Evolutionary conservation across 208 protist species (phyloP).

Genomic region (Leishmania lainsoni): DNA sequence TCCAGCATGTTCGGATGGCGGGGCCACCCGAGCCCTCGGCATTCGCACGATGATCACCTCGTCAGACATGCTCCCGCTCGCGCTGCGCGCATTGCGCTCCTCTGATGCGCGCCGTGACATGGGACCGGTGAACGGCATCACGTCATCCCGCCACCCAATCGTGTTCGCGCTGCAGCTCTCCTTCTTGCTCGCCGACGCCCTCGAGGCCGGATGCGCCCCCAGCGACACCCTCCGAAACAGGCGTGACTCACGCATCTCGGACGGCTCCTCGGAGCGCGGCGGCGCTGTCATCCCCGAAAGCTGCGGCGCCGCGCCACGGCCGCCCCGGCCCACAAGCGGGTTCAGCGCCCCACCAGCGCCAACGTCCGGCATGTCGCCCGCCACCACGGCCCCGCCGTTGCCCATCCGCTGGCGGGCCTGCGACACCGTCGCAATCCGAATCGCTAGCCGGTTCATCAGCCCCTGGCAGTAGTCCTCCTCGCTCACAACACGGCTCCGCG

Average conservation of each 20-base stretch:
- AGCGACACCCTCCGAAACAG: too few relatives aligned
- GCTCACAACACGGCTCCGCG: not conserved
- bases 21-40: not conserved
- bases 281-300: not conserved
- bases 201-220: too few relatives aligned
- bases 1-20: not conserved
- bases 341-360: not conserved
- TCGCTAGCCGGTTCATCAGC: not conserved
- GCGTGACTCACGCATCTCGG: not conserved
- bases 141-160: not conserved
- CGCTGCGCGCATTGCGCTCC: not conserved
- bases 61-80: not conserved
- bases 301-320: not conserved
- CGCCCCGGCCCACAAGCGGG: not conserved
- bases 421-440: not conserved
- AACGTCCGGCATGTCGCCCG: not conserved
- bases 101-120: not conserved
- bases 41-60: not conserved
- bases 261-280: not conserved
- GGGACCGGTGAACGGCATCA: not conserved
- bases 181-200: not conserved
- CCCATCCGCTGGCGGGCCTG: constrained; percentile 2
- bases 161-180: not conserved
- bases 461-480: constrained; percentile 7
- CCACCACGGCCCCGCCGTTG: constrained; percentile 24